Percentiles rank a stretch among this genome's conserved stretches.
Conservation (phyloP, 2,329 filamentous ascomycete genomes). For the Incumbomyces lentus region DNA sequence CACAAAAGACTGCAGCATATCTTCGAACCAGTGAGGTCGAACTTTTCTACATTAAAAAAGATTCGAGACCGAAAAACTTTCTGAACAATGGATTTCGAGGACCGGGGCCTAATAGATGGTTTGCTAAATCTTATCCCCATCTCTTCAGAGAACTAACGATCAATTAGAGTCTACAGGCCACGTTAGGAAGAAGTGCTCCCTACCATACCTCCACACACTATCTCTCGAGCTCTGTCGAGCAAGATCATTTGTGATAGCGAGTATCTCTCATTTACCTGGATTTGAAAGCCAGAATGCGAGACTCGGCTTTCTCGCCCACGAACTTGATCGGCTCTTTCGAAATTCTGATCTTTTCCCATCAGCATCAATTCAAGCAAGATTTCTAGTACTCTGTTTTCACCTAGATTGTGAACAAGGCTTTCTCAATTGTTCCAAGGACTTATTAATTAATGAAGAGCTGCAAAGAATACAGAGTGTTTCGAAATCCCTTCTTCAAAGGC, state of each 20-base stretch:
- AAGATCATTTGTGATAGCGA: conserved; percentile 12
- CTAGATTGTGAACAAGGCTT: conserved; percentile 15
- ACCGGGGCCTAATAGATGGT: no score
- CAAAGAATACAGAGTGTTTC: conserved; percentile 1
- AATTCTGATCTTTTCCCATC: conserved; percentile 14
- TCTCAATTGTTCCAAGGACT: conserved; percentile 9
- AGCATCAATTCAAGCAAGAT: conserved; percentile 5
- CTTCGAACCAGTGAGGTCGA: no score
- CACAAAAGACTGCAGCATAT: no score
- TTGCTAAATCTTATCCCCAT: no score
- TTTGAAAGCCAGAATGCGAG: conserved; percentile 7
- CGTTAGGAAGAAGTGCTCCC: conserved; percentile 9
- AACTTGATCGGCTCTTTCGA: conserved; percentile 11
- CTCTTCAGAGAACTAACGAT: no score
- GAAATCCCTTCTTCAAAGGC: neutral
- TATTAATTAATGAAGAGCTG: conserved; percentile 6
- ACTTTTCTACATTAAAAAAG: no score
- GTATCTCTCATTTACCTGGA: conserved; percentile 3
- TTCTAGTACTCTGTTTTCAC: conserved; percentile 9
- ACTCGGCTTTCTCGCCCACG: conserved; percentile 8
- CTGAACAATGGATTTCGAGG: no score
- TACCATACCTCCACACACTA: conserved; percentile 11
- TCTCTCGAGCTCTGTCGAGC: conserved; percentile 13
- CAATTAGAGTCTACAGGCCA: conserved; percentile 7
- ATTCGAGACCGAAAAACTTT: no score